Evolutionary conservation across 1,284 basidiomycete genomes (phyloP), one percentile per base, ranked within the genome.

Genomic region (Tylopilus sp.): DNA sequence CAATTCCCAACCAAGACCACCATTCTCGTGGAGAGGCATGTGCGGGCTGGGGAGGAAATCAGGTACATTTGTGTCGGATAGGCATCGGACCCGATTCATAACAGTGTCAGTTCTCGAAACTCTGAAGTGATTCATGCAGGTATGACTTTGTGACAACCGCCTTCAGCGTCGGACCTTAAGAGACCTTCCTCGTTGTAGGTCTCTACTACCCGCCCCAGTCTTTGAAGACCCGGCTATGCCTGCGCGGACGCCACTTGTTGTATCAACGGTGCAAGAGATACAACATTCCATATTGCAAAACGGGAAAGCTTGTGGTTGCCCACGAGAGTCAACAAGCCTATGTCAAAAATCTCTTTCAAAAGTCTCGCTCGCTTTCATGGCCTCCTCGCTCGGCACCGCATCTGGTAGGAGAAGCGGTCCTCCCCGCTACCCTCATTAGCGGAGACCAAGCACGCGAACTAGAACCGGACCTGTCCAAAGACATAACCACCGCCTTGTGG

Each of bases 51-150:
- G 3, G 85, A 93, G 66, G 92, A 95, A 67, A 93, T 78, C 14
- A 94, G 91, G 93, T 88, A 61, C 48, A 74, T 57, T 35, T 4
- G 10, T 45, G 14, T 42, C 17, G 17, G 19, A 48, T 19, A n/a
- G 48, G 13, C 9, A 24, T 14, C 6, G 0, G 11, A 13, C 31
- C 19, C 25, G 13, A 25, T 33, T 46, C 48, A 43, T 35, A n/a
- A 33, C 25, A 32, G 25, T 4, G 19, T 22, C 54, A 94, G 92
- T 68, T 94, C 94, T 35, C 85, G 96, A 20, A 98, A 98, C 69
- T 96, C 93, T 1, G 96, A 98, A 66, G 96, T 99, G 15, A 90
- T 98, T 40, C 95, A 98, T 73, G 92, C 92, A 56, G 92, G 91
- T 84, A 63, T 51, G 66, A 61, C 33, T 25, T 20, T 44, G 15